A percentile compares a stretch with the other conserved stretches of the same genome.
These are phyloP conservation scores for Tetradesmus obliquus DNA, from an alignment of 139 green algal species.

Conservation along the genomic window DNA sequence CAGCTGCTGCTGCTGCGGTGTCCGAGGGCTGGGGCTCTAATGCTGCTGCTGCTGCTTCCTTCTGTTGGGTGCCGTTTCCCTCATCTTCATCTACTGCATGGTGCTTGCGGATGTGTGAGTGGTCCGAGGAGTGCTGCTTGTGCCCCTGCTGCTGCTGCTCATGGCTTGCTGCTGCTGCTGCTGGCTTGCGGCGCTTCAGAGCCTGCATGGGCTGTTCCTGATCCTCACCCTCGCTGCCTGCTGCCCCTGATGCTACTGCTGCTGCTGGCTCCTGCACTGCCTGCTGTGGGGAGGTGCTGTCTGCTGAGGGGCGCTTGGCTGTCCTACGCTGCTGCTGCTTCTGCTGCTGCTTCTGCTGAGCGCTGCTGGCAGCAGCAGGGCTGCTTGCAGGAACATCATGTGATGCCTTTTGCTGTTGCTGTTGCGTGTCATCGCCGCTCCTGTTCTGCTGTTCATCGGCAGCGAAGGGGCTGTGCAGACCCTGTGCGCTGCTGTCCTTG, in stretches of 20 bases:
- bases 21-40: background rate
- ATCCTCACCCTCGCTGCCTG: background rate
- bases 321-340: background rate
- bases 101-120: background rate
- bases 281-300: background rate
- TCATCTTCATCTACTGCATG: background rate
- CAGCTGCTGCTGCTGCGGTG: background rate
- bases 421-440: background rate
- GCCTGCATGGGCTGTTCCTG: background rate
- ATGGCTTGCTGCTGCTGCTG: background rate
- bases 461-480: background rate
- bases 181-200: background rate
- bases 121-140: background rate
- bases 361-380: background rate
- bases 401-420: background rate
- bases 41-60: background rate
- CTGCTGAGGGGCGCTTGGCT: background rate
- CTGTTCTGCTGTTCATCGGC: slow-evolving; percentile 6
- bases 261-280: background rate
- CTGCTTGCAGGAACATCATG: background rate
- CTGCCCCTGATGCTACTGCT: background rate
- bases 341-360: background rate
- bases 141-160: background rate
- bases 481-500: background rate
- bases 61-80: background rate